Conservation (phyloP, 345 rosid genomes). For the Salix koriyanagi region DNA sequence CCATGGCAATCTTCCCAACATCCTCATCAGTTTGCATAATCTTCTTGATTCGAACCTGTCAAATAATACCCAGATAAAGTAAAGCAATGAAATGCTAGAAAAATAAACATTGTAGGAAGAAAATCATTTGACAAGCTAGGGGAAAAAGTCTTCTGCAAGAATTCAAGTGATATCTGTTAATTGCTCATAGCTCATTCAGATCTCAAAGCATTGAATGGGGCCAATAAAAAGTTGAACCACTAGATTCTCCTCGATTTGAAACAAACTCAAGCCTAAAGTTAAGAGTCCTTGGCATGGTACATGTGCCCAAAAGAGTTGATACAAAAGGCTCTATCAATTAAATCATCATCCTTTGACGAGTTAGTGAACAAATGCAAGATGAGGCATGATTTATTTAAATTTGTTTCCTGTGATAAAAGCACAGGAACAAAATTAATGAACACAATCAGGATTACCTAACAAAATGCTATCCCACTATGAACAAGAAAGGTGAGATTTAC, state of each 20-base stretch:
- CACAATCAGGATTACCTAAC: no score
- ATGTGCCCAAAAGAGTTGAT: neutral
- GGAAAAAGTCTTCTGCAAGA: neutral
- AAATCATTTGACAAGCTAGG: neutral
- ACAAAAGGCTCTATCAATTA: no score
- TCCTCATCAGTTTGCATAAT: slow-evolving; percentile 84
- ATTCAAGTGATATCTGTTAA: neutral
- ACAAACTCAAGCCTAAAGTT: neutral
- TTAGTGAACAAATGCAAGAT: no score
- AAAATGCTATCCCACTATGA: no score
- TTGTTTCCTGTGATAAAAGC: no score
- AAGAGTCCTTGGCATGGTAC: neutral
- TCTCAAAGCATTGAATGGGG: neutral
- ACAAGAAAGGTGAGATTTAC: no score
- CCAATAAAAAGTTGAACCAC: neutral
- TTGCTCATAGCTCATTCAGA: neutral
- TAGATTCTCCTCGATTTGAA: neutral
- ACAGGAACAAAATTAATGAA: no score
- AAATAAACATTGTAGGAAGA: neutral
- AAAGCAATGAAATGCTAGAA: neutral
- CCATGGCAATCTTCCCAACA: slow-evolving; percentile 76
- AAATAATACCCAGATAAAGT: neutral
- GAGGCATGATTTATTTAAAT: no score
- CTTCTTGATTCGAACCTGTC: slow-evolving; percentile 66
- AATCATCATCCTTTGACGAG: no score